Evolutionary conservation across 2,329 filamentous ascomycete genomes (phyloP), one percentile per base, ranked within the genome.

Genomic region (Alternaria sp.): DNA sequence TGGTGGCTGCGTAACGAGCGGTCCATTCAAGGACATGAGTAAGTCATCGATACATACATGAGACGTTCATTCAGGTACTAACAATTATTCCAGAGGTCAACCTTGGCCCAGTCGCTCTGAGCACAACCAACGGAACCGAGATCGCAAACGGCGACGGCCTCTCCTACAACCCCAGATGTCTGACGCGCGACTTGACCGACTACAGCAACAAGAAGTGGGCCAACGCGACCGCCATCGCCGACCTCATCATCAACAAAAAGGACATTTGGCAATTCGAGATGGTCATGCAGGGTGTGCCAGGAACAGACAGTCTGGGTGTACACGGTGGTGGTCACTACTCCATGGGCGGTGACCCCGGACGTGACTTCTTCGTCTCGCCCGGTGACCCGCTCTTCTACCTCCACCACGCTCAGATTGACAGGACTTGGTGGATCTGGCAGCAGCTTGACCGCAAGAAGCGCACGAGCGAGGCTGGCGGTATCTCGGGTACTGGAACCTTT

Each of bases 1-100:
- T 17, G 87, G 86, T 28, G 87, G 86, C 2, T 88, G 86, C 69
- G 79, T 89, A 5, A 78, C 73, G 10, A 78, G 76, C 1, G 86
- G 86, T 0, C 86, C 86, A 0, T 87, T 87, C 76, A 81, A 79
- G 63, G 78, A 86, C 54, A 67, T 71, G 62, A 69, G 60, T 62
- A 54, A 59, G 60, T 51, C 1, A 3, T 6, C 15, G 2, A 11
- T 45, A 17, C 1, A 8, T 3, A 11, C 5, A 2, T 8, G 0
- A 7, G 3, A 55, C 12, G 1, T 6, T 23, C 7, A 25, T 4
- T 11, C 19, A 25, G 8, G 12, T 15, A 25, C 46, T 57, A 11
- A 32, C n/a, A 11, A 10, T 13, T 2, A n/a, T 13, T 13, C 11
- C 13, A 62, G 59, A 46, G 6, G 69, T 74, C 47, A 69, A 69